A percentile compares a stretch with the other conserved stretches of the same genome.
Evolutionary conservation across 805 yeast species (phyloP).

Genomic region (Dipodascus albidus): DNA sequence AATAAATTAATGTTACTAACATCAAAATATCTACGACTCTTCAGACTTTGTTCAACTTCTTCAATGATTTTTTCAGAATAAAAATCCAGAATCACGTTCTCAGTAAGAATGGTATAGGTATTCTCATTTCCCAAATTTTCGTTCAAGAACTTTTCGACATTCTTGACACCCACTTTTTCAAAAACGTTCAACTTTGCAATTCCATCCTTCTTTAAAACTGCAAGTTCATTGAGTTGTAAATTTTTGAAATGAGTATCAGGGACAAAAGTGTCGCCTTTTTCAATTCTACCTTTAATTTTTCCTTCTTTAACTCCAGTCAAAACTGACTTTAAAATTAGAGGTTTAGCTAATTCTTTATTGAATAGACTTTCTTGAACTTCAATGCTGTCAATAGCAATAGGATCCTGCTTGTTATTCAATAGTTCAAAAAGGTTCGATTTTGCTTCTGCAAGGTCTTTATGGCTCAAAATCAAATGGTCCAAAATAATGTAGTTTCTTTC

Average conservation of each 20-base stretch:
- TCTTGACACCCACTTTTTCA: background rate
- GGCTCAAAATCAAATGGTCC: background rate
- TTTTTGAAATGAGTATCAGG: constrained; percentile 4
- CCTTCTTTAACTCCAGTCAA: background rate
- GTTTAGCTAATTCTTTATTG: background rate
- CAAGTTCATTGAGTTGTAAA: background rate
- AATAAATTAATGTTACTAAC: background rate
- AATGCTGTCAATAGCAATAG: background rate
- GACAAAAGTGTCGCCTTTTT: constrained; percentile 3
- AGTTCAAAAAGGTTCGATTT: background rate
- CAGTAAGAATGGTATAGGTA: background rate
- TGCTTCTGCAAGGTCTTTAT: background rate
- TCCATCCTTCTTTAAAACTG: background rate
- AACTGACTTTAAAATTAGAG: background rate
- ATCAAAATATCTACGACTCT: background rate
- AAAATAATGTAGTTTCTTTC: background rate
- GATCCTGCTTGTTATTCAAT: background rate
- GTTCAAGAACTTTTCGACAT: background rate
- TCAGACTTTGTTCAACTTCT: background rate
- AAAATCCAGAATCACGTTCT: background rate
- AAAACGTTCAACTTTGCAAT: background rate
- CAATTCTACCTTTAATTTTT: constrained; percentile 3
- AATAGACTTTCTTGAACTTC: background rate
- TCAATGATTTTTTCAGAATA: background rate
- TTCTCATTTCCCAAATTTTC: background rate